Base-by-base conservation (phyloP, 2,329 filamentous ascomycete genomes). In the Fusarium subtropicale region DNA sequence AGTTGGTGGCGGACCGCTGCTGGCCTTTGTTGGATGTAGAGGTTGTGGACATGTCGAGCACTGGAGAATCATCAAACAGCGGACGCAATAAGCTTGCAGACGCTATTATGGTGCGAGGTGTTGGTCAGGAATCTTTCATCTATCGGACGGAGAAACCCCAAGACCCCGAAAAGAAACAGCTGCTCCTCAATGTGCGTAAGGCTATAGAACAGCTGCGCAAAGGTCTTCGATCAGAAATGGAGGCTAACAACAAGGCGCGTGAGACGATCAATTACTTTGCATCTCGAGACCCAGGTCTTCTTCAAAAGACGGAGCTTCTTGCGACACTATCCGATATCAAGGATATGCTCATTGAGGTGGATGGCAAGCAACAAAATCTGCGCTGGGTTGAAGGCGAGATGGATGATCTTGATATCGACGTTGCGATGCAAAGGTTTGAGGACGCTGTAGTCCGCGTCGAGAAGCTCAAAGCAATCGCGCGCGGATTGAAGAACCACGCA, bases 311-410 rank as follows among this genome's bases (percentile, higher is more conserved):
- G 1, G 92, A 95, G 61, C 82, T 96, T 4, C 85, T 97, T 16
- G 93, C 96, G 76, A 91, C 88, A 10, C 81, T 94, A 12, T 93
- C 93, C 3, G 89, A 90, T 66, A 89, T 91, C 73, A 93, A 93
- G 76, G 92, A 97, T 77, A 91, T 97, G 81, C 87, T 97, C 57
- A 94, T 99, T 71, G 96, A 99, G 74, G 93, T 97, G 16, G 96
- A 98, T 75, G 96, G 96, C 50, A 97, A 97, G 75, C 94, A 97
- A 79, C 93, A 98, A 77, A 97, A 96, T 77, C 86, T 99, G 47
- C 92, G 95, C 55, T 97, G 93, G 93, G 93, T 99, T 0, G 96
- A 99, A 78, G 89, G 90, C 54, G 93, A 98, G 80, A 92, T 99
- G 79, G 96, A 99, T 76, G 93, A 97, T 76, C 87, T 99, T 8